Evolutionary conservation across 2,329 filamentous ascomycete species (phyloP).

Genomic region (Aspergillus novofumigatus): DNA sequence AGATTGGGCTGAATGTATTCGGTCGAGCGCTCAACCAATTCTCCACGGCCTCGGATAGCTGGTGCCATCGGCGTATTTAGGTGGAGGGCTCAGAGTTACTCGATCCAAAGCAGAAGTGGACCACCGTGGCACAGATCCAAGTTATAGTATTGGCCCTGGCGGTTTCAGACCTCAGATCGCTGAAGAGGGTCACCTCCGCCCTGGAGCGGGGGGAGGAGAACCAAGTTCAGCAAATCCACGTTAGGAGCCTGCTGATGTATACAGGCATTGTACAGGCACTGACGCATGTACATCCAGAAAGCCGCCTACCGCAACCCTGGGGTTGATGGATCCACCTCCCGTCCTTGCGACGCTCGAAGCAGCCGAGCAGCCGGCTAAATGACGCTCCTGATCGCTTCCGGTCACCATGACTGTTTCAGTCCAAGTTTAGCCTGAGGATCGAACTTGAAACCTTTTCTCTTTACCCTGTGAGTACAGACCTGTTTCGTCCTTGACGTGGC

Average conservation of each 20-base stretch:
- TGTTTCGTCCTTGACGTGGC: constrained; percentile 47
- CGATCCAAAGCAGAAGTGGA: constrained; percentile 10
- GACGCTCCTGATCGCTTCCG: constrained; percentile 8
- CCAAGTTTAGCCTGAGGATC: too few species aligned
- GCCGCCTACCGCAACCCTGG: constrained; percentile 9
- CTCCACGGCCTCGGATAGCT: too few species aligned
- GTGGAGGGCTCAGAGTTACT: constrained; percentile 1
- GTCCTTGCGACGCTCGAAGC: constrained; percentile 9
- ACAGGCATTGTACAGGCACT: constrained; percentile 11
- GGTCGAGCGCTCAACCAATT: too few species aligned
- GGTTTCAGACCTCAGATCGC: constrained; percentile 8
- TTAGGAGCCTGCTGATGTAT: constrained; percentile 9
- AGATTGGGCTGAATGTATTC: too few species aligned
- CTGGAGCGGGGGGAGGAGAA: background rate
- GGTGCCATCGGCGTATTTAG: too few species aligned
- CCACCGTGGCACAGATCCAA: constrained; percentile 9
- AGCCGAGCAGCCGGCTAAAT: constrained; percentile 12
- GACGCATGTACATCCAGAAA: constrained; percentile 11
- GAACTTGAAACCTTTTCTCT: constrained; percentile 45
- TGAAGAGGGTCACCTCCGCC: constrained; percentile 5
- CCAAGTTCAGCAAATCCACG: constrained; percentile 6
- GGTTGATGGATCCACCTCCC: constrained; percentile 7
- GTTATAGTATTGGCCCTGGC: constrained; percentile 12
- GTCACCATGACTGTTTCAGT: constrained; percentile 5
- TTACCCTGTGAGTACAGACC: constrained; percentile 21